phyloP scores from a whole-genome alignment of 2,329 filamentous ascomycete species.

The Colletotrichum brevisporum region DNA sequence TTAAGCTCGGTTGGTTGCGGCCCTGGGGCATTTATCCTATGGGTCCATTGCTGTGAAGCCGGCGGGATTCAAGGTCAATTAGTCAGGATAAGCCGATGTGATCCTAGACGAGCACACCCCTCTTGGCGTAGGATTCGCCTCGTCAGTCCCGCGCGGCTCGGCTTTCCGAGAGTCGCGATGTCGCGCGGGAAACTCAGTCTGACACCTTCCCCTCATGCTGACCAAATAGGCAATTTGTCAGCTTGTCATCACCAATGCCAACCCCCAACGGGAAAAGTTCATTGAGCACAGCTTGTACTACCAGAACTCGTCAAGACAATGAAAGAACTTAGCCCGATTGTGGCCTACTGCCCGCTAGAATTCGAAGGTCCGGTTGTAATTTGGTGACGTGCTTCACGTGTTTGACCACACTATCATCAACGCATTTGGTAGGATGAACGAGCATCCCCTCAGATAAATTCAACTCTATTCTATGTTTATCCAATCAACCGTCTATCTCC shows the following conservation, averaged over 20 bases:
- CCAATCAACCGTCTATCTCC: background rate
- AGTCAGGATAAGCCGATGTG: background rate
- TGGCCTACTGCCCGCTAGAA: too few species aligned
- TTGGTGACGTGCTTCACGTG: too few species aligned
- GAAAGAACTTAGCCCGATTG: too few species aligned
- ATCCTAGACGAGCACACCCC: background rate
- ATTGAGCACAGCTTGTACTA: too few species aligned
- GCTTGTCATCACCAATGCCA: background rate
- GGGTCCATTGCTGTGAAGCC: background rate
- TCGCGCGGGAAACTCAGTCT: conserved; percentile 5
- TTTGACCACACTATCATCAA: too few species aligned
- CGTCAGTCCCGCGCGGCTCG: conserved; percentile 31
- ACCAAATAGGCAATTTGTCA: conserved; percentile 5
- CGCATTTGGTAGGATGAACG: too few species aligned
- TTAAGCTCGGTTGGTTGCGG: background rate
- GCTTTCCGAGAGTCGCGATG: background rate
- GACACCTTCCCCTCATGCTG: too few species aligned
- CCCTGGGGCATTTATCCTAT: background rate
- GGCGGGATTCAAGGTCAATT: background rate
- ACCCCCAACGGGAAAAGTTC: too few species aligned
- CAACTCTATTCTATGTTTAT: background rate
- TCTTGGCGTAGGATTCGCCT: conserved; percentile 3
- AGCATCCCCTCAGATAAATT: background rate
- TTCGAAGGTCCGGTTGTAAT: too few species aligned
- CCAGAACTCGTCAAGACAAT: too few species aligned